Base-by-base conservation (phyloP, 2,329 filamentous ascomycete genomes). In the Fusarium veterinarium region DNA sequence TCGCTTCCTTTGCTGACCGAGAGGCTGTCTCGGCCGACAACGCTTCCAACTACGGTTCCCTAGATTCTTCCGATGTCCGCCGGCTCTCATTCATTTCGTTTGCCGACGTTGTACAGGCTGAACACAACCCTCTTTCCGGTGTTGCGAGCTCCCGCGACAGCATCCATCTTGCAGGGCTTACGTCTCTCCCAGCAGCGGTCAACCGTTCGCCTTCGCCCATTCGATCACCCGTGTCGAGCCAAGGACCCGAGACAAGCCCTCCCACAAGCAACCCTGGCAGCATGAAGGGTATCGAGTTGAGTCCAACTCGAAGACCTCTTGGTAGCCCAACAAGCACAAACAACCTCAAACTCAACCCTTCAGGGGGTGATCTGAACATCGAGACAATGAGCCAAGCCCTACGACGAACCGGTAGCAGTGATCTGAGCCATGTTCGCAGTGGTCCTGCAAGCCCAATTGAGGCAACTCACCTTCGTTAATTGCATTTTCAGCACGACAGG, bases 81-180 rank as follows among this genome's bases (percentile, higher is more conserved):
- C 91, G 95, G 28, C 84, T 98, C 70, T 96, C 93, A 80, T 98
- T 98, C 84, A 97, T 98, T 79, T 97, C 95, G 12, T 98, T 98
- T 82, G 95, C 95, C 69, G 95, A 98, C 78, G 94, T 98, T 14
- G 94, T 98, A 44, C 94, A 97, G 80, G 89, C 92, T 38, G 93
- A 96, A 80, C 93, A 95, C 77, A 90, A 89, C 35, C 88, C 91
- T 65, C 84, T 86, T 38, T 84, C 86, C 23, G 82, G 80, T 42
- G 81, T 80, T 59, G 80, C 83, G 41, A 86, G 88, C 51, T 91
- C 88, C 74, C 86, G 91, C 72, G 93, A 95, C 67, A 92, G 91
- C 61, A 86, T 93, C 63, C 91, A 94, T 79, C 83, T 92, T 66
- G 88, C 90, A 56, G 92, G 91, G 17, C 83, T 93, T 25, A 91